Evolutionary conservation across 768 basidiomycete species (phyloP).

Genomic region (Pholiota molesta): DNA sequence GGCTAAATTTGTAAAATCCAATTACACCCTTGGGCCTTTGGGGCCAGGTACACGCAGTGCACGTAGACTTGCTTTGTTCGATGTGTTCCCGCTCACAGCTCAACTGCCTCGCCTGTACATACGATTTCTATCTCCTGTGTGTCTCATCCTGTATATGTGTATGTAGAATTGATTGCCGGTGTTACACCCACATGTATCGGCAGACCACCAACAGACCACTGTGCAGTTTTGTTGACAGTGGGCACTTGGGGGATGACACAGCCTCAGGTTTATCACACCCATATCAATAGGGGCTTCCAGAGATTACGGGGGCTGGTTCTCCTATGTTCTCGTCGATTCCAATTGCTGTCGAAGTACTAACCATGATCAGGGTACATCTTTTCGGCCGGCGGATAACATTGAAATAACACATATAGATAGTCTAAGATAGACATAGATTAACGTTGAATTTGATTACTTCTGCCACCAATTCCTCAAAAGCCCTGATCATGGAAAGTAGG

Average conservation of each 20-base stretch:
- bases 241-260: too few species aligned
- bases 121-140: not conserved
- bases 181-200: not conserved
- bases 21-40: not conserved
- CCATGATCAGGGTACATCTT: not conserved
- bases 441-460: not conserved
- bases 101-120: not conserved
- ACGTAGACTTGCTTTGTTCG: not conserved
- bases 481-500: not conserved
- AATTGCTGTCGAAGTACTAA: not conserved
- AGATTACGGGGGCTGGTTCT: not conserved
- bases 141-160: not conserved
- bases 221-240: not conserved
- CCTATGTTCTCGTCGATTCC: not conserved
- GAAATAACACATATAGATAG: not conserved
- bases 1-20: not conserved
- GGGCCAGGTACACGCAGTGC: not conserved
- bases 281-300: slow-evolving; percentile 2
- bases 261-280: not conserved
- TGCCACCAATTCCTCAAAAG: not conserved
- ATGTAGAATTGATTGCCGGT: not conserved
- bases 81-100: not conserved
- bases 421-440: not conserved
- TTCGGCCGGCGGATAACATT: not conserved
- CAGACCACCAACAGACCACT: not conserved